Evolutionary conservation across 2,329 filamentous ascomycete species (phyloP), one percentile per base, ranked within the genome.

Genomic region (Cladophialophora immunda): DNA sequence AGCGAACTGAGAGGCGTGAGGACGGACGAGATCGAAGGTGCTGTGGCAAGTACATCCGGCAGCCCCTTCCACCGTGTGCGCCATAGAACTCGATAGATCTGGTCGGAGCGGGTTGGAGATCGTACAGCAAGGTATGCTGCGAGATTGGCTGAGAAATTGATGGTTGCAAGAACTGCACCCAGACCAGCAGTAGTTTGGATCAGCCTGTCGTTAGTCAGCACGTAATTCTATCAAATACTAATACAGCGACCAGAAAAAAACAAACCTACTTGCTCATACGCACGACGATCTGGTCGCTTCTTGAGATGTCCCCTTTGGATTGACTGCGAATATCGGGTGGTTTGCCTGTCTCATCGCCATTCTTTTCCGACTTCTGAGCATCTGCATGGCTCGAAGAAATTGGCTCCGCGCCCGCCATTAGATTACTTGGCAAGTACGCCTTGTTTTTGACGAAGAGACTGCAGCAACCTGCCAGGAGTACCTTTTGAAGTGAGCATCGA

Each of bases 131-230:
- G 81, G 68, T 88, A 84, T 62, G 87, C 84, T 50, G 87, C 81
- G 67, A 86, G 84, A 67, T 87, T 87, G 58, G 89, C 84, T 66
- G 83, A 80, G 81, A 94, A 94, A 80, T 89, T 87, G 68, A 89
- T 76, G 72, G 90, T 86, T 70, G 90, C 85, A 72, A 94, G 87
- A 68, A 89, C 82, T 58, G 86, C 85, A 79, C 93, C 91, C 77
- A 90, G 87, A 74, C 90, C 90, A 34, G 84, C 78, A 45, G 90
- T 87, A 8, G 89, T 90, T 69, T 87, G 84, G 71, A 92, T 82
- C 75, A 90, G 87, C 70, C 87, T 87, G 47, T 58, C 25, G 9
- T 19, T 36, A 17, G 30, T 41, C 8, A 53, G 50, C 50, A 5
- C 8, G 15, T 19, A n/a, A 2, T n/a, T 41, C 38, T 41, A 15